Conservation (phyloP, 2,329 filamentous ascomycete species). For the Colletotrichum gigasporum region DNA sequence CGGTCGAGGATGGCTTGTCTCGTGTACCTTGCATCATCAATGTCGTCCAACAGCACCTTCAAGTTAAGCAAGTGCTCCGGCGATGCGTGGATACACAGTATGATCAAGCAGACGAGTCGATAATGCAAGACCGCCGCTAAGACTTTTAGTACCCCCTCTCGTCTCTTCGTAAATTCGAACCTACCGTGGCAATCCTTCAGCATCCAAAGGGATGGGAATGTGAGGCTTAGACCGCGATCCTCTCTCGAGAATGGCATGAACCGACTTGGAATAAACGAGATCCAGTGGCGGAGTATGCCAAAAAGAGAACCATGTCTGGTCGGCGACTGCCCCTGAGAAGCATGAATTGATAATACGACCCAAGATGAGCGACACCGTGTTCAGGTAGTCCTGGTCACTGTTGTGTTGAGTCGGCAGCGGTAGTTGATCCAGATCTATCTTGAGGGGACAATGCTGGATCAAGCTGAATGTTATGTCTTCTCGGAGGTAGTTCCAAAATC, state of each 20-base stretch:
- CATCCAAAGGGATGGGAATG: slow-evolving; percentile 50
- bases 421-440: slow-evolving; percentile 46
- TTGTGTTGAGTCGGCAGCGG: slow-evolving; percentile 16
- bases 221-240: slow-evolving; percentile 9
- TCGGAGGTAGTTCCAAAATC: slow-evolving; percentile 61
- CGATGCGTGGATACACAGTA: slow-evolving; percentile 39
- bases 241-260: slow-evolving; percentile 43
- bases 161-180: neutral
- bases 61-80: slow-evolving; percentile 18
- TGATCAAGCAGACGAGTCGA: slow-evolving; percentile 45
- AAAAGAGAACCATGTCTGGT: slow-evolving; percentile 36
- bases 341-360: slow-evolving; percentile 53
- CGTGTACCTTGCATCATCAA: neutral
- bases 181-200: slow-evolving; percentile 54
- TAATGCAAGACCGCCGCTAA: slow-evolving; percentile 55
- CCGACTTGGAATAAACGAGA: slow-evolving; percentile 39
- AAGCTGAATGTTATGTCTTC: slow-evolving; percentile 65
- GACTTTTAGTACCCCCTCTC: neutral
- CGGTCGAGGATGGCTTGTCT: slow-evolving; percentile 42
- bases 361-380: slow-evolving; percentile 52
- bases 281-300: slow-evolving; percentile 42
- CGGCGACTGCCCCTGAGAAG: slow-evolving; percentile 36
- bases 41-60: neutral
- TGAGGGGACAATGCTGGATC: slow-evolving; percentile 50
- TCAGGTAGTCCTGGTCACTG: slow-evolving; percentile 46